phyloP scores from a whole-genome alignment of 768 basidiomycete species.

The Xanthoconium purpureum region DNA sequence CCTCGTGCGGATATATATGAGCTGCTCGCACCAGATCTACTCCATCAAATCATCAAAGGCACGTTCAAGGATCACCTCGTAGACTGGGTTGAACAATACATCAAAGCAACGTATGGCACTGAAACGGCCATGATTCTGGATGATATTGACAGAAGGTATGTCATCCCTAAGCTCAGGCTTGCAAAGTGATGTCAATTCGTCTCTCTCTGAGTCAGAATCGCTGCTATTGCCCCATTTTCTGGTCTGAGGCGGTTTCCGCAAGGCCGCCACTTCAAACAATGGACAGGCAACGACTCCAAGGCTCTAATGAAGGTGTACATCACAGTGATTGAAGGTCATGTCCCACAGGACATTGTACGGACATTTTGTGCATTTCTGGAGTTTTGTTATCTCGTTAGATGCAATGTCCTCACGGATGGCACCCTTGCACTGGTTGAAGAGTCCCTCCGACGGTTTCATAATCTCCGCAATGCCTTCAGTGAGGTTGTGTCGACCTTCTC shows the following conservation, averaged over 20 bases:
- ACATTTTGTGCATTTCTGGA: background rate
- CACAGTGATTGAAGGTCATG: conserved; percentile 5
- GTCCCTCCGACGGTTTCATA: too few relatives aligned
- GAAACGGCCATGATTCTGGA: background rate
- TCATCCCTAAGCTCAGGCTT: too few relatives aligned
- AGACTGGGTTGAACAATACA: background rate
- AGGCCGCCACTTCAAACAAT: background rate
- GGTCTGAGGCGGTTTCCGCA: background rate
- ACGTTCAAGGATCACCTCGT: background rate
- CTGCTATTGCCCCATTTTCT: background rate
- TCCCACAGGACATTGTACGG: background rate
- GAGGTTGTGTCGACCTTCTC: background rate
- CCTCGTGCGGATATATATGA: background rate
- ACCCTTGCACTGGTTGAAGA: too few relatives aligned
- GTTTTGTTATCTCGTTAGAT: background rate
- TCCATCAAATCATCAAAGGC: background rate
- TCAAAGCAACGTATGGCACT: background rate
- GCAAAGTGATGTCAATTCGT: too few relatives aligned
- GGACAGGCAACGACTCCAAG: background rate
- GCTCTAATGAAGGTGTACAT: background rate
- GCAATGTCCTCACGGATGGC: background rate
- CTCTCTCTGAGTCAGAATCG: too few relatives aligned
- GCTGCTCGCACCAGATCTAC: background rate
- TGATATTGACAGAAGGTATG: background rate
- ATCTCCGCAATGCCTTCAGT: too few relatives aligned